Conservation (phyloP, 2,329 filamentous ascomycete species). For the Penicillium sp. region DNA sequence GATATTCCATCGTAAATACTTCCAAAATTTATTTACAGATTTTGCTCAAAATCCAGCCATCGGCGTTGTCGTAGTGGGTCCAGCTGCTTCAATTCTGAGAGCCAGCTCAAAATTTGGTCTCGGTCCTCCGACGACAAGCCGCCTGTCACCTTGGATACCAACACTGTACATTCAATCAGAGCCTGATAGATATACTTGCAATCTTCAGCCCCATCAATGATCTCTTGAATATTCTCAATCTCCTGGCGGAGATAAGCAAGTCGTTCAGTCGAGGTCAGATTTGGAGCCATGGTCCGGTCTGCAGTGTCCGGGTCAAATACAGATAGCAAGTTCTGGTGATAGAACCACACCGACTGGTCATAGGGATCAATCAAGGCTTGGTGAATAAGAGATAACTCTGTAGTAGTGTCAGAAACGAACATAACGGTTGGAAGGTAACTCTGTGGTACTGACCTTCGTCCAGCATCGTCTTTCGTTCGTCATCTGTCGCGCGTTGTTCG, state of each 20-base stretch:
- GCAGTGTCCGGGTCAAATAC: conserved; percentile 58
- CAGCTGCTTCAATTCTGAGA: conserved; percentile 65
- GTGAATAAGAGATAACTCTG: conserved; percentile 73
- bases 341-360: conserved; percentile 96
- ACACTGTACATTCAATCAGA: conserved; percentile 70
- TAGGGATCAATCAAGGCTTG: conserved; percentile 85
- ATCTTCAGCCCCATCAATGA: conserved; percentile 65
- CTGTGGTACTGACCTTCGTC: conserved; percentile 57
- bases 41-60: conserved; percentile 69
- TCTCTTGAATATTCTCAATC: conserved; percentile 69
- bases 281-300: conserved; percentile 62
- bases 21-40: conserved; percentile 32
- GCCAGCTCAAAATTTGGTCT: conserved; percentile 56
- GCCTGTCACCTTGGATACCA: conserved; percentile 55
- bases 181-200: conserved; percentile 91
- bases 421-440: neutral
- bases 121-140: conserved; percentile 45
- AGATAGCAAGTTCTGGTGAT: conserved; percentile 83
- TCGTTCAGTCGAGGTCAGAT: conserved; percentile 62
- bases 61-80: conserved; percentile 74
- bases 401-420: neutral
- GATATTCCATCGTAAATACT: neutral
- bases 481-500: conserved; percentile 66
- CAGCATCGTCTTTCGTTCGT: conserved; percentile 66
- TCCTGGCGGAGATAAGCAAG: conserved; percentile 67